These are phyloP conservation scores for Paraglomus brasilianum DNA, from an alignment of 192 early-diverging fungal species.

Conservation along the genomic window DNA sequence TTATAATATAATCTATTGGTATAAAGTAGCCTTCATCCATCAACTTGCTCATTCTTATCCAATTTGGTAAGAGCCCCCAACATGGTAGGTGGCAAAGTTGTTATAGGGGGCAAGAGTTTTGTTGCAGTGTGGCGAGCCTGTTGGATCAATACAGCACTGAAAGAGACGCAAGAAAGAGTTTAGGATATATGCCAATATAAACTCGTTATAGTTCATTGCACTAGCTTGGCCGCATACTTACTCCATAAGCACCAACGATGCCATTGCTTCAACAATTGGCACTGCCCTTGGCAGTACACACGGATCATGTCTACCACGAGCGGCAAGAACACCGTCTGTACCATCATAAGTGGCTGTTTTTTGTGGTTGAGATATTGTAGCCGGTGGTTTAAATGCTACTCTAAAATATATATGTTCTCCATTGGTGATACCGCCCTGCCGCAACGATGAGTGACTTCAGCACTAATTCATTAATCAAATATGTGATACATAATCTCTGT, in stretches of 20 bases:
- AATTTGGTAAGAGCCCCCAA: neutral
- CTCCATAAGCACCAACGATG: constrained; percentile 92
- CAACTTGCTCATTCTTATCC: too few species aligned
- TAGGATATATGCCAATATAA: neutral
- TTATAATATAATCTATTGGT: too few species aligned
- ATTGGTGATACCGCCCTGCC: constrained; percentile 88
- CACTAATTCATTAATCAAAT: neutral
- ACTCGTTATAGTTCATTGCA: neutral
- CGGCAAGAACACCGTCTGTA: constrained; percentile 72
- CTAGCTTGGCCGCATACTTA: constrained; percentile 32
- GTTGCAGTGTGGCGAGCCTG: constrained; percentile 56
- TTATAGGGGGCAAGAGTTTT: constrained; percentile 48
- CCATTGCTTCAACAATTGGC: constrained; percentile 98
- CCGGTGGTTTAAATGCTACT: constrained; percentile 96
- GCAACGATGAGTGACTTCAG: constrained; percentile 14
- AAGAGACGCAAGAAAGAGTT: constrained; percentile 11
- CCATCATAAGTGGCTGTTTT: constrained; percentile 87
- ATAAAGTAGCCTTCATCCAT: too few species aligned
- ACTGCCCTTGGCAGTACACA: constrained; percentile 95
- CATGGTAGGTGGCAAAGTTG: constrained; percentile 36
- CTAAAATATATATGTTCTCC: constrained; percentile 96
- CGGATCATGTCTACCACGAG: constrained; percentile 95
- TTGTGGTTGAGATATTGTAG: constrained; percentile 93
- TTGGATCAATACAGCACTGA: constrained; percentile 56
- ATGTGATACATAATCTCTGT: constrained; percentile 23